Conservation (phyloP, 139 green algal genomes). For the Marvania coccoides region DNA sequence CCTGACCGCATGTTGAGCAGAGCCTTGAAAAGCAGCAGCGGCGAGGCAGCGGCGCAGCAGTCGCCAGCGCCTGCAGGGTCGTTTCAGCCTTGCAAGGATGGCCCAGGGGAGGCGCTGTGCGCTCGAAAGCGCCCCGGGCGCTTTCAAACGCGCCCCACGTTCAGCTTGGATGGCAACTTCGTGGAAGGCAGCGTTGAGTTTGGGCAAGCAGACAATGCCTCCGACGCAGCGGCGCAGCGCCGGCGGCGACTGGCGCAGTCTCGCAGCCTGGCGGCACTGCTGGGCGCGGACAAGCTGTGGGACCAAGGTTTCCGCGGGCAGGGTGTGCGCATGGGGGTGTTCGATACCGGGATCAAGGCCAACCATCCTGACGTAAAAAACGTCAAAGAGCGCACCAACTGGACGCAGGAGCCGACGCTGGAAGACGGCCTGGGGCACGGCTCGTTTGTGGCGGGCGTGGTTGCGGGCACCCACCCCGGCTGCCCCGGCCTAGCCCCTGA, state of each 20-base stretch:
- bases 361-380: constrained; percentile 93
- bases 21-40: constrained; percentile 17
- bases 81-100: background rate
- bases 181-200: background rate
- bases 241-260: background rate
- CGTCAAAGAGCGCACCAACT: constrained; percentile 94
- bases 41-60: background rate
- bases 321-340: constrained; percentile 84
- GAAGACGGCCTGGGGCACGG: constrained; percentile 93
- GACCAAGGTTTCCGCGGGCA: constrained; percentile 66
- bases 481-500: constrained; percentile 93
- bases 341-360: constrained; percentile 91
- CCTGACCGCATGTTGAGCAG: constrained; percentile 40
- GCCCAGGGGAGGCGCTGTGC: background rate
- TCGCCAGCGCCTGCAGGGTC: background rate
- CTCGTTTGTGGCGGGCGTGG: constrained; percentile 95
- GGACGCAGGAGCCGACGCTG: constrained; percentile 92
- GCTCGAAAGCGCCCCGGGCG: constrained; percentile 4
- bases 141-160: constrained; percentile 34
- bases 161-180: constrained; percentile 14
- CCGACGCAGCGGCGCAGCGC: background rate
- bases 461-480: constrained; percentile 56
- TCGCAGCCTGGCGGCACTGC: constrained; percentile 34
- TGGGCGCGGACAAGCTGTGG: constrained; percentile 73
- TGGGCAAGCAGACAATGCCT: background rate